phyloP scores from a whole-genome alignment of 2,329 filamentous ascomycete species.

The Colletotrichum sp. region DNA sequence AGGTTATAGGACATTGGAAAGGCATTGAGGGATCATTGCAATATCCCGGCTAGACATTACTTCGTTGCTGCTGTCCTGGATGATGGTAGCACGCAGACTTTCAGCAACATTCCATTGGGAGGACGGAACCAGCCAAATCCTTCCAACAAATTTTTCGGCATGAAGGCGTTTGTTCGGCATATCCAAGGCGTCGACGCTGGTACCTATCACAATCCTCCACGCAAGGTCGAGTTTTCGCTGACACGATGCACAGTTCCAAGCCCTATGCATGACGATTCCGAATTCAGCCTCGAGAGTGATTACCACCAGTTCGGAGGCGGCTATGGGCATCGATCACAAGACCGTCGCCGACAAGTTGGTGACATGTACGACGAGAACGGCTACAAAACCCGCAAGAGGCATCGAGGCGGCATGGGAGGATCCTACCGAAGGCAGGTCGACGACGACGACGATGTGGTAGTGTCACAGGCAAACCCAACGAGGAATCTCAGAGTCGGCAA shows the following conservation, averaged over 20 bases:
- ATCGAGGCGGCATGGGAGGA: slow-evolving; percentile 24
- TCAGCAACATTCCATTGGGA: slow-evolving; percentile 40
- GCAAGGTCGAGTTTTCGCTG: not conserved
- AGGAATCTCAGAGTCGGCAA: slow-evolving; percentile 59
- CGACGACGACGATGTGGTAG: slow-evolving; percentile 48
- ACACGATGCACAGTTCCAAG: slow-evolving; percentile 29
- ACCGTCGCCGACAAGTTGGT: slow-evolving; percentile 28
- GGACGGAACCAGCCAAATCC: slow-evolving; percentile 40
- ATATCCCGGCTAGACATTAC: slow-evolving; percentile 54
- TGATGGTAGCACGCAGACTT: slow-evolving; percentile 44
- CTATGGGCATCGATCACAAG: slow-evolving; percentile 28
- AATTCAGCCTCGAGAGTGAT: slow-evolving; percentile 20
- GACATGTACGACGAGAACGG: slow-evolving; percentile 29
- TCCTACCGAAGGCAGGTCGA: slow-evolving; percentile 39
- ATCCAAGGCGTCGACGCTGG: slow-evolving; percentile 42
- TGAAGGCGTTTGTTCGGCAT: slow-evolving; percentile 41
- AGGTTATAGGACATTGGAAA: slow-evolving; percentile 50
- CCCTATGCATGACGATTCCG: slow-evolving; percentile 36
- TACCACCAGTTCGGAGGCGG: slow-evolving; percentile 21
- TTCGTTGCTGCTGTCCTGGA: slow-evolving; percentile 58
- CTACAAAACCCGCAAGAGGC: slow-evolving; percentile 42
- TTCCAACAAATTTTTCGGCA: slow-evolving; percentile 51
- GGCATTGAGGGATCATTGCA: slow-evolving; percentile 56
- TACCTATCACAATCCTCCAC: slow-evolving; percentile 27
- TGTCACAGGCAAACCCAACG: slow-evolving; percentile 40